These are phyloP conservation scores for Phytopythium delawarense DNA, from an alignment of 352 stramenopile genomes.

Conservation along the genomic window DNA sequence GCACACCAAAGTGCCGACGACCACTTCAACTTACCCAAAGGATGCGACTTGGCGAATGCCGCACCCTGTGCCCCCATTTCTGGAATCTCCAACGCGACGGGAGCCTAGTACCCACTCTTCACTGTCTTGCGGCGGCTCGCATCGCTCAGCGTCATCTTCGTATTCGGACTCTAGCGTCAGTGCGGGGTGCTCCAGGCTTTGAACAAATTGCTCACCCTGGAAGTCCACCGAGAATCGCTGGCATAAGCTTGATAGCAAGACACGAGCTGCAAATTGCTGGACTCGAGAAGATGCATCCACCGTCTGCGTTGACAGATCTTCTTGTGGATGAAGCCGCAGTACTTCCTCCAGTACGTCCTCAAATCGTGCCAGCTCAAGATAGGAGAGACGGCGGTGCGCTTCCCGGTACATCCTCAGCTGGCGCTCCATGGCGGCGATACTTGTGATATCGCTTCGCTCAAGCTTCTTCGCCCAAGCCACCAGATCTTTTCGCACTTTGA, in stretches of 20 bases:
- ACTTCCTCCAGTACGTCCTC: conserved; percentile 25
- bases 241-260: neutral
- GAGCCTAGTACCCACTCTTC: neutral
- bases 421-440: conserved; percentile 43
- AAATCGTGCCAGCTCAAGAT: conserved; percentile 24
- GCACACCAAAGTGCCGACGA: neutral
- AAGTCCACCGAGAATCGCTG: neutral
- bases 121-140: neutral
- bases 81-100: neutral
- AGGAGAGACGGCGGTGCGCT: conserved; percentile 26
- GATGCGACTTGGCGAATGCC: neutral
- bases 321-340: neutral
- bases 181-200: neutral
- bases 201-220: neutral
- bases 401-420: conserved; percentile 31
- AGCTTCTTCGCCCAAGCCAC: conserved; percentile 46
- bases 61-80: neutral
- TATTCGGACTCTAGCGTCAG: neutral
- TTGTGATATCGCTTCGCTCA: conserved; percentile 44
- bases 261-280: neutral
- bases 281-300: neutral
- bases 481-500: conserved; percentile 49
- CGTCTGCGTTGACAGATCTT: neutral
- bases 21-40: neutral
- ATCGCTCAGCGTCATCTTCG: neutral